Base-by-base conservation (phyloP, 495 filamentous ascomycete species). In the Glutinoglossum americanum region DNA sequence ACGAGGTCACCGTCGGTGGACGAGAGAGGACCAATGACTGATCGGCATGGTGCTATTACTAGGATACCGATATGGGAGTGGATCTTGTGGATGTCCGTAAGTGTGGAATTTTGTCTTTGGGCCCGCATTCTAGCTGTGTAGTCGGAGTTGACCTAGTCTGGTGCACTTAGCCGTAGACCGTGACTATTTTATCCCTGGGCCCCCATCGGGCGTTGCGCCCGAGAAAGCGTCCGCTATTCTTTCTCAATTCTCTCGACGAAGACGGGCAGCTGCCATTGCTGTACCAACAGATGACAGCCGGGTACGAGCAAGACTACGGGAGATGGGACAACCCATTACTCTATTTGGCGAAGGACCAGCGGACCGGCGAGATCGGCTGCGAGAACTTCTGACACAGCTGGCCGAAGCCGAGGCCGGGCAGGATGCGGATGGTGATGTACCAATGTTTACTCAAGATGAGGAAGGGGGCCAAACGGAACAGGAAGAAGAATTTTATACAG, bases 401-500 rank as follows among this genome's bases (percentile, higher is more conserved):
- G 78, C 80, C n/a, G 87, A 93, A 61, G 71, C 72, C 4, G 65
- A 74, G 25, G 71, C 67, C 15, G 74, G 64, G 11, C 69, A 74
- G 56, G 74, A 78, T 66, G 69, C 51, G 11, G 63, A 60, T 49
- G 54, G 49, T 2, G 78, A 78, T 57, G 72, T 65, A 9, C 72
- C 67, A 28, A 64, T 63, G 11, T 62, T 61, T 9, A 57, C 66
- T 6, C 64, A 60, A 21, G 68, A 66, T 41, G 67, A 68, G 2
- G 68, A 69, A 19, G 64, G 57, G 17, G 68, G 59, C 23, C 60
- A 60, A 21, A 76, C 73, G n/a, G 77, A 89, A 49, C 81, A 88
- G 62, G 87, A 95, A 61, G 92, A 96, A 66, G 92, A 98, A 62
- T 97, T 96, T 66, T 99, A 96, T 66, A 95, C 90, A 0, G 77